Evolutionary conservation across 352 stramenopile genomes (phyloP).

Genomic region (Phytopythium chamaehyphon): DNA sequence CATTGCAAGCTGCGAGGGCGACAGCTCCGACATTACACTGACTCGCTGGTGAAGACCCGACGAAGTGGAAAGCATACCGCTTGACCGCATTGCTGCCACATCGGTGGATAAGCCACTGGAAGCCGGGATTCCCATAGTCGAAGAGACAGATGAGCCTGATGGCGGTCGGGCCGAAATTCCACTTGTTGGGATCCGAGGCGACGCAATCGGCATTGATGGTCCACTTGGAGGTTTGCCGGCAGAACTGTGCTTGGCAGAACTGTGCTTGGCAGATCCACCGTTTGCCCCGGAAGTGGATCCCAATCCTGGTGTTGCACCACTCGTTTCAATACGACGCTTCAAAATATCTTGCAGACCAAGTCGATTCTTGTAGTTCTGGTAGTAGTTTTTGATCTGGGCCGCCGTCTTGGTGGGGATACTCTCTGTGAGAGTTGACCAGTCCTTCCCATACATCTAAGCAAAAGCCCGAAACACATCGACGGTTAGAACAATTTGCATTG

Average conservation of each 20-base stretch:
- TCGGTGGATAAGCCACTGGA: slow-evolving; percentile 12
- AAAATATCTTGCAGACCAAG: slow-evolving; percentile 86
- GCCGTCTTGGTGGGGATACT: slow-evolving; percentile 88
- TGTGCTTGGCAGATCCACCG: too few relatives aligned
- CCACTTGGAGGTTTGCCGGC: background rate
- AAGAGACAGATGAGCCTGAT: slow-evolving; percentile 19
- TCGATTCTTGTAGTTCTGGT: slow-evolving; percentile 92
- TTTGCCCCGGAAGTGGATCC: background rate
- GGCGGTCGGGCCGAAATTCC: slow-evolving; percentile 14
- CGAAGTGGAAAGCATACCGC: background rate
- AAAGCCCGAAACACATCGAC: too few relatives aligned
- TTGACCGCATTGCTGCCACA: background rate
- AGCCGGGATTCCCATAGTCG: slow-evolving; percentile 17
- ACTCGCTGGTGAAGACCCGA: slow-evolving; percentile 3
- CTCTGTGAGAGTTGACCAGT: slow-evolving; percentile 84
- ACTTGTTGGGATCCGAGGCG: slow-evolving; percentile 9
- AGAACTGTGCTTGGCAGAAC: background rate
- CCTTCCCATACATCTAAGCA: slow-evolving; percentile 87
- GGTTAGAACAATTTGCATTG: too few relatives aligned
- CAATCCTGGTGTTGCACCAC: background rate
- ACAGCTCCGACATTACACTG: slow-evolving; percentile 24
- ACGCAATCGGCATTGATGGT: slow-evolving; percentile 6
- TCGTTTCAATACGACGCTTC: slow-evolving; percentile 68
- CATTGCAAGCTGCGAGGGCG: slow-evolving; percentile 33
- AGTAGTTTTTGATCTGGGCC: slow-evolving; percentile 92